Evolutionary conservation across 352 stramenopile species (phyloP).

Genomic region (Globisporangium spiculum): DNA sequence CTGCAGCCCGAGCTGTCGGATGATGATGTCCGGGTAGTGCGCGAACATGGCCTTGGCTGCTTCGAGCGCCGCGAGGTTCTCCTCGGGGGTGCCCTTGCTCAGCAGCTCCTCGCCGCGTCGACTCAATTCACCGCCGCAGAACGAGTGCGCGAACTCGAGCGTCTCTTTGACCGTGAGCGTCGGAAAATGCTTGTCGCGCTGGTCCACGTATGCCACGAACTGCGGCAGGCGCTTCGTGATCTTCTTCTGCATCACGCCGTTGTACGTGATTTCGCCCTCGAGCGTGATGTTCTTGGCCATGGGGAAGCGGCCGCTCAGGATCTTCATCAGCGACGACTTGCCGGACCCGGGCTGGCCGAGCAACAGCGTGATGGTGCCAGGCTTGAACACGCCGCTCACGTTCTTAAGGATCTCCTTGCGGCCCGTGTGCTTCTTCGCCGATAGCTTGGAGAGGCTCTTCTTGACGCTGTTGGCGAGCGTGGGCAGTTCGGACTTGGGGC

Average conservation of each 20-base stretch:
- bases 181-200: conserved; percentile 48
- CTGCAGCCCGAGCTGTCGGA: conserved; percentile 25
- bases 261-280: conserved; percentile 19
- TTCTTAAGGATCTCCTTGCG: conserved; percentile 1
- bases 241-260: not conserved
- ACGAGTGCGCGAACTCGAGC: conserved; percentile 42
- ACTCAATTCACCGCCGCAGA: conserved; percentile 25
- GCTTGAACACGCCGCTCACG: not conserved
- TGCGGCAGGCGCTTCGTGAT: conserved; percentile 27
- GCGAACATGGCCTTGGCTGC: conserved; percentile 14
- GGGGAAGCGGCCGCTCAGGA: conserved; percentile 21
- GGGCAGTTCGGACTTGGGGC: not conserved
- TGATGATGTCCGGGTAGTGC: conserved; percentile 33
- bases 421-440: not conserved
- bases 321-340: conserved; percentile 22
- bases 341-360: not conserved
- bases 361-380: not conserved
- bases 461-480: not conserved
- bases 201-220: conserved; percentile 43
- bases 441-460: not conserved
- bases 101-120: not conserved
- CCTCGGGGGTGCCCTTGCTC: conserved; percentile 23
- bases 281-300: conserved; percentile 3
- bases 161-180: conserved; percentile 54
- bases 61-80: conserved; percentile 19